These are phyloP conservation scores for Clathrospora elynae DNA, from an alignment of 2,329 filamentous ascomycete genomes.

Conservation along the genomic window DNA sequence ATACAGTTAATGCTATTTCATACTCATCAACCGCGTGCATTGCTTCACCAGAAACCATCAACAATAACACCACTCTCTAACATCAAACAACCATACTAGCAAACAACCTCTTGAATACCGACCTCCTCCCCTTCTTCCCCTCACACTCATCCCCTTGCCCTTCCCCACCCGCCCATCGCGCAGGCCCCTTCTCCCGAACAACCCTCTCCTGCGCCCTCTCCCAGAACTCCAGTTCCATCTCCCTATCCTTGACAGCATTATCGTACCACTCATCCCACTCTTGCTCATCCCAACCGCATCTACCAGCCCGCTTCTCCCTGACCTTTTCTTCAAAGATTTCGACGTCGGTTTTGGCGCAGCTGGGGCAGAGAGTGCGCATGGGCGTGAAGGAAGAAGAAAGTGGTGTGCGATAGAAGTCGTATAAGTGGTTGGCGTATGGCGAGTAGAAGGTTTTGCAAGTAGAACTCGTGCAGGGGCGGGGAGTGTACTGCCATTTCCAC, in stretches of 20 bases:
- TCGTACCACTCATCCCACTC: constrained; percentile 38
- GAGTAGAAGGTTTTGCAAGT: constrained; percentile 31
- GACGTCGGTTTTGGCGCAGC: constrained; percentile 33
- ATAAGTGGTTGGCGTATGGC: constrained; percentile 30
- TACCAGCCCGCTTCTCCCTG: constrained; percentile 27
- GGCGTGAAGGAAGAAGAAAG: constrained; percentile 24
- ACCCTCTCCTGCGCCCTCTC: constrained; percentile 37
- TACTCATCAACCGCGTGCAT: no score
- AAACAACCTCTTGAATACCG: constrained; percentile 27
- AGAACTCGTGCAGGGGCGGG: constrained; percentile 32
- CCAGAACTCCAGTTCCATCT: constrained; percentile 36
- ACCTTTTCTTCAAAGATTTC: constrained; percentile 27
- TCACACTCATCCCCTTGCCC: constrained; percentile 11
- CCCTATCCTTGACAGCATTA: constrained; percentile 23
- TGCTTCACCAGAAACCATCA: no score
- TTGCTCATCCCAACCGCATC: constrained; percentile 26
- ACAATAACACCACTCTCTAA: no score
- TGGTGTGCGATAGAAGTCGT: constrained; percentile 30
- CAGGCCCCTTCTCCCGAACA: constrained; percentile 25
- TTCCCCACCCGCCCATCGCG: constrained; percentile 6
- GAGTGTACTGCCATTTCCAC: constrained; percentile 38
- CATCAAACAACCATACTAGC: constrained; percentile 12
- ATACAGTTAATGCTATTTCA: no score
- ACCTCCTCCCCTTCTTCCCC: constrained; percentile 17
- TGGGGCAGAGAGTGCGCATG: constrained; percentile 32